Percentiles rank a stretch among this genome's conserved stretches.
These are phyloP conservation scores for Aspergillus biplanus DNA, from an alignment of 495 filamentous ascomycete species.

Conservation along the genomic window DNA sequence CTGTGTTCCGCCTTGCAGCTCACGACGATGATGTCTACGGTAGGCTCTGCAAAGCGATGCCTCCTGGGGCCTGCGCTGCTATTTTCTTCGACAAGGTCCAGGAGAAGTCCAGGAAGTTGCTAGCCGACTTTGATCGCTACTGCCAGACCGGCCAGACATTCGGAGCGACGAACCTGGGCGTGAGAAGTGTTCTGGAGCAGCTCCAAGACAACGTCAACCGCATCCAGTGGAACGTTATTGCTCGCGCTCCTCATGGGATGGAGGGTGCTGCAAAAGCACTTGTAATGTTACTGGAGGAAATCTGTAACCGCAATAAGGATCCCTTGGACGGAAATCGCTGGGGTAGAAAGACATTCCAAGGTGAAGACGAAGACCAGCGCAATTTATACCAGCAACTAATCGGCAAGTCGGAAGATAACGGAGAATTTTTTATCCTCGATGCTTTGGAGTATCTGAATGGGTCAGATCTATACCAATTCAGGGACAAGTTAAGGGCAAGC, in stretches of 20 bases:
- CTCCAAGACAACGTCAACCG: constrained; percentile 41
- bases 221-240: constrained; percentile 40
- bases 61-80: constrained; percentile 47
- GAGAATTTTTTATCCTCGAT: constrained; percentile 48
- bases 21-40: constrained; percentile 49
- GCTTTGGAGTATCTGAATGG: constrained; percentile 42
- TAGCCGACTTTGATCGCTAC: constrained; percentile 49
- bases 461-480: constrained; percentile 37
- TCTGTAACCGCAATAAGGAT: constrained; percentile 51
- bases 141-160: constrained; percentile 39
- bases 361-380: constrained; percentile 52
- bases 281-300: constrained; percentile 46
- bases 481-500: constrained; percentile 36
- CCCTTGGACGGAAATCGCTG: constrained; percentile 43
- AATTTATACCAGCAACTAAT: constrained; percentile 56
- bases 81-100: constrained; percentile 54
- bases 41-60: constrained; percentile 52
- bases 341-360: constrained; percentile 41
- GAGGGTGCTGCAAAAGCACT: constrained; percentile 47
- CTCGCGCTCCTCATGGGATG: constrained; percentile 41
- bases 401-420: constrained; percentile 40
- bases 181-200: constrained; percentile 37
- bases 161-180: constrained; percentile 28
- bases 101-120: constrained; percentile 38
- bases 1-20: constrained; percentile 54